Base-by-base conservation (phyloP, 768 basidiomycete species). In the Pisolithus microcarpus region DNA sequence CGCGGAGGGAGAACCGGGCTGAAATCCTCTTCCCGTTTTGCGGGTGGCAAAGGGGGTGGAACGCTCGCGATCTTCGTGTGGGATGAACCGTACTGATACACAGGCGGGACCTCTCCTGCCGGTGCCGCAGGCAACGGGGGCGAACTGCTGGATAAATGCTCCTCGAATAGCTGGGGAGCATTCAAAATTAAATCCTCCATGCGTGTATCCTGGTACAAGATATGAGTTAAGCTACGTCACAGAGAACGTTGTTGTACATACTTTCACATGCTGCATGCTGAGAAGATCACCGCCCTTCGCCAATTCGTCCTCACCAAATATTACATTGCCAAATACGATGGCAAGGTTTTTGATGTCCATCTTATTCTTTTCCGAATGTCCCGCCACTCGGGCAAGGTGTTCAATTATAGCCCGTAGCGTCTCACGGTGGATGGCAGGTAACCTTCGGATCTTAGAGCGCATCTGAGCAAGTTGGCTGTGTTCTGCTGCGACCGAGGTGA, bases 291-390 rank as follows among this genome's bases (percentile, higher is more conserved):
- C 81, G 36, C 75, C 80, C 63, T 87, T 87, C 4, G 87, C 84
- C 51, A 91, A 75, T 54, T 94, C 90, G 54, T 96, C 92, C 65
- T 94, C 91, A 6, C 92, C 92, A 57, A 96, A 93, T 43, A 96
- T 80, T 21, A 91, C 90, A 8, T 82, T 75, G 18, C 87, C 86
- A 69, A 95, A 94, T 4, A 93, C 84, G 43, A 96, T 93, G 3
- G 91, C 89, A 21, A 96, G 72, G 62, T 95, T 96, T 73, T 85
- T 91, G 3, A 84, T 74, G 59, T 92, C 93, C 93, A 96, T 96
- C 68, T 94, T 95, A 64, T 94, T 96, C 63, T 78, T 82, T 24
- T 84, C 81, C 19, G 75, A 74, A 34, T 74, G 73, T 5, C 81
- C 70, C 3, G 81, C 78, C 13, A 96, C 82, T 13, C 84, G 77